Percentiles rank a stretch among this genome's conserved stretches.
phyloP scores from a whole-genome alignment of 495 filamentous ascomycete genomes.

The Daldinia grandis region DNA sequence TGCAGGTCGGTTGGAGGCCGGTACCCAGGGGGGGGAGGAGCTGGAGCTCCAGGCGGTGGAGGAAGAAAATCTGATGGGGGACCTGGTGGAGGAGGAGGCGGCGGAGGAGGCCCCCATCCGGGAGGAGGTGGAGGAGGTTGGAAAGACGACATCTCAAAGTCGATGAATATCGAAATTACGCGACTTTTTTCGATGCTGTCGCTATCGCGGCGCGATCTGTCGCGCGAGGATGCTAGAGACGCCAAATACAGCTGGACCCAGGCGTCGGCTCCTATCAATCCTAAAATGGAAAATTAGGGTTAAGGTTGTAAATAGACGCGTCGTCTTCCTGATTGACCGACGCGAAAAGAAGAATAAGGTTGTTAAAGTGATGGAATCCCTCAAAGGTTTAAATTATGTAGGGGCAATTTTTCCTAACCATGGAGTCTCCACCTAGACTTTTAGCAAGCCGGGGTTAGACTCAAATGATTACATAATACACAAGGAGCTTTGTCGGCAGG shows the following conservation, averaged over 20 bases:
- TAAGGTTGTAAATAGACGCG: constrained; percentile 19
- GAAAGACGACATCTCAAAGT: constrained; percentile 74
- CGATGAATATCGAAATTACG: constrained; percentile 24
- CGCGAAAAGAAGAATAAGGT: constrained; percentile 32
- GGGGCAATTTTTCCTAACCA: constrained; percentile 31
- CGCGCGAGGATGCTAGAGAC: constrained; percentile 39
- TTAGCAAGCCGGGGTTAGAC: not conserved
- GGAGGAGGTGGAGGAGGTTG: constrained; percentile 68
- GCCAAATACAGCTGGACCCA: constrained; percentile 27
- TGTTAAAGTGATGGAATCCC: constrained; percentile 23
- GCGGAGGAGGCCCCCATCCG: constrained; percentile 61
- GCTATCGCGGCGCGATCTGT: constrained; percentile 47
- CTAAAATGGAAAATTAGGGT: not conserved
- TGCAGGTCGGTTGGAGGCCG: constrained; percentile 84
- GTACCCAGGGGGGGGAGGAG: constrained; percentile 90
- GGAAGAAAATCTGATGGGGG: constrained; percentile 75
- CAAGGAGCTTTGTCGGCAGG: not conserved
- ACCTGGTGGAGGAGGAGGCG: constrained; percentile 79
- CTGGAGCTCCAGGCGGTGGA: constrained; percentile 68
- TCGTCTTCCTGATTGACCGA: constrained; percentile 29
- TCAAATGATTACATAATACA: not conserved
- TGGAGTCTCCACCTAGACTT: not conserved
- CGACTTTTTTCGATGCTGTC: constrained; percentile 38
- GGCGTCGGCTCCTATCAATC: constrained; percentile 5
- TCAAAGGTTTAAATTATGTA: constrained; percentile 7